Conservation (phyloP, 2,329 filamentous ascomycete genomes). For the Diaporthe velutina region DNA sequence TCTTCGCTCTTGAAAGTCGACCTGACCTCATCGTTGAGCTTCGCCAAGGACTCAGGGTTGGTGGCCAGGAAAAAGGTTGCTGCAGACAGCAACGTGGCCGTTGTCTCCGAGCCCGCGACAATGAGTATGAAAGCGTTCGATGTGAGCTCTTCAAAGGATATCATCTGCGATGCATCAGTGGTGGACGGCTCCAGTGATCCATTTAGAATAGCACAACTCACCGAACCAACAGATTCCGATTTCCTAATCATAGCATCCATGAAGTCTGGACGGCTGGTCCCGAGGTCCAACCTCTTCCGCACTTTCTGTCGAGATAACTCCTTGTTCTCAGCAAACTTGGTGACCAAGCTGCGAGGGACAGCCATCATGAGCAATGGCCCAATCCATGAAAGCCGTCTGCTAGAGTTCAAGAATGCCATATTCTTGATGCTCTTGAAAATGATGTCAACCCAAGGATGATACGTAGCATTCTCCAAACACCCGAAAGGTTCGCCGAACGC, state of each 20-base stretch:
- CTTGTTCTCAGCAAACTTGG: conserved; percentile 10
- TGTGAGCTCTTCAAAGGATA: conserved; percentile 43
- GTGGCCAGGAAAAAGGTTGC: conserved; percentile 30
- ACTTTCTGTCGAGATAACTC: conserved; percentile 11
- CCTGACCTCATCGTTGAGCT: conserved; percentile 49
- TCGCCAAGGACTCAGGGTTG: conserved; percentile 37
- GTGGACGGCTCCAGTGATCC: neutral
- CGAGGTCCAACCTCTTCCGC: conserved; percentile 6
- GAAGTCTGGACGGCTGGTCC: conserved; percentile 24
- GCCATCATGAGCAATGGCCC: conserved; percentile 10
- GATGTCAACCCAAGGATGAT: conserved; percentile 46
- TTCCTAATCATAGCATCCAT: conserved; percentile 13
- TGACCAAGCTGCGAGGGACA: conserved; percentile 9
- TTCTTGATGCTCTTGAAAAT: conserved; percentile 28
- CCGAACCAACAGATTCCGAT: conserved; percentile 3
- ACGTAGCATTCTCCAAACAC: conserved; percentile 46
- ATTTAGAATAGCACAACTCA: neutral
- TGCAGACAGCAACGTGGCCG: conserved; percentile 41
- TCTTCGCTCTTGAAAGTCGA: conserved; percentile 45
- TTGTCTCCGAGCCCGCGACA: conserved; percentile 44
- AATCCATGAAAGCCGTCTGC: conserved; percentile 7
- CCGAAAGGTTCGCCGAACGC: conserved; percentile 58
- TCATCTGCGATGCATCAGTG: neutral
- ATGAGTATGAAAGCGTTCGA: conserved; percentile 44
- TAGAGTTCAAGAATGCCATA: conserved; percentile 33